Conservation (phyloP, 139 green algal species). For the Auxenochlorella pyrenoidosa region DNA sequence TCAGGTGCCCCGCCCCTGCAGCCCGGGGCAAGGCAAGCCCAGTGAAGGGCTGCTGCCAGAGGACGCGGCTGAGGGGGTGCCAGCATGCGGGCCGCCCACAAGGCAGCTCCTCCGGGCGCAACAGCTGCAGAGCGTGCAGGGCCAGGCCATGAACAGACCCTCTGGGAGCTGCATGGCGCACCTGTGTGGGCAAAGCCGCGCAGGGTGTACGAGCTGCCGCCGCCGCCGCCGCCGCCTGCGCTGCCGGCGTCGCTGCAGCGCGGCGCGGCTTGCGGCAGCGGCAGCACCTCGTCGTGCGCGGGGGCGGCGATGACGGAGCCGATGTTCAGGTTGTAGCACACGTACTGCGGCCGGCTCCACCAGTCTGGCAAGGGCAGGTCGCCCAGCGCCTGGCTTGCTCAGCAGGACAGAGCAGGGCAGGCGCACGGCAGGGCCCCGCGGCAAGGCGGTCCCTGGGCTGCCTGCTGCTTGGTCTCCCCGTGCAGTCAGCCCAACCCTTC, state of each 20-base stretch:
- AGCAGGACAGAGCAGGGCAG: no score
- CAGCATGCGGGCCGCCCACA: no score
- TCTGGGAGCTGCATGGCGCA: not conserved
- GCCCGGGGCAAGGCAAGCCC: not conserved
- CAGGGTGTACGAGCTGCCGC: not conserved
- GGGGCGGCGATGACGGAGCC: not conserved
- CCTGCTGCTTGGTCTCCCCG: not conserved
- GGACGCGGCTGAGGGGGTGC: no score
- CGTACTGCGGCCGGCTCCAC: not conserved
- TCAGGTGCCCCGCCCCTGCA: not conserved
- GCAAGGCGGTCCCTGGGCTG: no score
- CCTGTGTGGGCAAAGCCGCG: conserved; percentile 10
- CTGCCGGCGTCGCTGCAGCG: not conserved
- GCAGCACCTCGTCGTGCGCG: not conserved
- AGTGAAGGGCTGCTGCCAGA: no score
- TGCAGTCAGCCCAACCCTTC: no score
- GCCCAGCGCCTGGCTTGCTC: not conserved
- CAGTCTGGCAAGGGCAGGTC: not conserved
- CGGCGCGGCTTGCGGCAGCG: not conserved
- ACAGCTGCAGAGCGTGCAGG: no score
- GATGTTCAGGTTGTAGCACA: conserved; percentile 22
- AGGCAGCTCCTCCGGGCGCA: no score
- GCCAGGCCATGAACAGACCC: no score
- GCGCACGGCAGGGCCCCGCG: no score
- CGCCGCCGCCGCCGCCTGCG: not conserved